Evolutionary conservation across 225 moss, liverwort and hornwort species (phyloP).

Genomic region (Sphagnum tenellum): DNA sequence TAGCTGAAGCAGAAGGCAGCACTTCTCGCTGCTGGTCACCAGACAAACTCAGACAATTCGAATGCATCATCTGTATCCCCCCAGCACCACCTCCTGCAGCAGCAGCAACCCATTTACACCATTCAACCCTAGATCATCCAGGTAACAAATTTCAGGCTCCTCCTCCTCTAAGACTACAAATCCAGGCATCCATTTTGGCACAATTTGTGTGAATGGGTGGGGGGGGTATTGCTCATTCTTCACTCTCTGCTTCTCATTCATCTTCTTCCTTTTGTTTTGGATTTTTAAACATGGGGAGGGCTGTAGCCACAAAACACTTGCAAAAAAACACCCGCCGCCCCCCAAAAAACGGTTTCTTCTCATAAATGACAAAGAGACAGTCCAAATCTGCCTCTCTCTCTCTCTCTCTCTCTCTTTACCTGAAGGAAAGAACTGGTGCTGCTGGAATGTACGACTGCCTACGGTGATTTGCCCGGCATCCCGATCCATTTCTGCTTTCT

Average conservation of each 20-base stretch:
- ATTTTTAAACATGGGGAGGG: too few species aligned
- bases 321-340: too few species aligned
- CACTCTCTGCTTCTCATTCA: too few species aligned
- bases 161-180: too few species aligned
- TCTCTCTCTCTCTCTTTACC: not conserved
- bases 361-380: conserved; percentile 4
- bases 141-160: too few species aligned
- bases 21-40: conserved; percentile 12
- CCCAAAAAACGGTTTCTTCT: too few species aligned
- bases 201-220: too few species aligned
- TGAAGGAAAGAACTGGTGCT: conserved; percentile 76
- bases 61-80: conserved; percentile 11
- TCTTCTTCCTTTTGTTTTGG: too few species aligned
- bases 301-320: too few species aligned
- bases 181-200: too few species aligned
- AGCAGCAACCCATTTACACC: not conserved
- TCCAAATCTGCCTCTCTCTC: too few species aligned
- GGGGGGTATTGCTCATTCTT: too few species aligned
- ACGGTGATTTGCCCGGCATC: conserved; percentile 32
- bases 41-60: conserved; percentile 17
- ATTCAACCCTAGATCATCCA: conserved; percentile 14
- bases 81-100: conserved; percentile 25
- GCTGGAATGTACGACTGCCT: conserved; percentile 27
- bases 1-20: conserved; percentile 22
- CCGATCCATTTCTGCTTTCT: conserved; percentile 18